phyloP scores from a whole-genome alignment of 257 asterid genomes.

The Solanum bulbocastanum region DNA sequence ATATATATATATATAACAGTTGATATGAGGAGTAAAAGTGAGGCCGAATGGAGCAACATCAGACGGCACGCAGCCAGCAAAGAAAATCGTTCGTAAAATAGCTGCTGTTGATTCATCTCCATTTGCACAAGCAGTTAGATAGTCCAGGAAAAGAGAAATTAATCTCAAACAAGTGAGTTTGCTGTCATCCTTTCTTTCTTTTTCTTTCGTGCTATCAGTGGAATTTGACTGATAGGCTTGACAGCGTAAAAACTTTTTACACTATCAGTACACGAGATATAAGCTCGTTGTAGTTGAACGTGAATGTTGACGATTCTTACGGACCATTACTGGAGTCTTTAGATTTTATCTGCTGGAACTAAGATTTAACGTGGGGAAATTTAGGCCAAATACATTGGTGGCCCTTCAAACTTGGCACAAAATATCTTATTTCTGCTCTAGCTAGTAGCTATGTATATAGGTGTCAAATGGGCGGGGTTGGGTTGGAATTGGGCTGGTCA shows the following conservation, averaged over 20 bases:
- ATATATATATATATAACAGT: neutral
- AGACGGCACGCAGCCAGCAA: constrained; percentile 60
- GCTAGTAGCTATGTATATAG: neutral
- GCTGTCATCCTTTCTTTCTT: neutral
- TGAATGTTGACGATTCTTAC: neutral
- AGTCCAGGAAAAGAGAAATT: neutral
- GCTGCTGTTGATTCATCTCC: constrained; percentile 26
- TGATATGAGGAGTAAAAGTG: constrained; percentile 18
- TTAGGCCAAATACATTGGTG: neutral
- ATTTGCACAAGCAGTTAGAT: constrained; percentile 10
- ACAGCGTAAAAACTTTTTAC: neutral
- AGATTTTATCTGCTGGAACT: neutral
- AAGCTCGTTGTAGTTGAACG: too few species aligned
- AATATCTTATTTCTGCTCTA: neutral
- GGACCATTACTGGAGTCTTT: neutral
- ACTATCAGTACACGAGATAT: too few species aligned
- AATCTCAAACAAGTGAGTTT: neutral
- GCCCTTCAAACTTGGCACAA: neutral
- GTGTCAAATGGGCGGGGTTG: neutral
- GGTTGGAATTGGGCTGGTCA: neutral
- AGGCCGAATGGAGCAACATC: neutral
- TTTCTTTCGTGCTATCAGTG: neutral
- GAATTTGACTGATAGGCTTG: neutral
- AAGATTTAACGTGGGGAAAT: neutral
- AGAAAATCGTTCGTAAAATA: constrained; percentile 37